Percentiles rank a stretch among this genome's conserved stretches.
Conservation (phyloP, 2,329 filamentous ascomycete genomes). For the Hymenoscyphus occultus region DNA sequence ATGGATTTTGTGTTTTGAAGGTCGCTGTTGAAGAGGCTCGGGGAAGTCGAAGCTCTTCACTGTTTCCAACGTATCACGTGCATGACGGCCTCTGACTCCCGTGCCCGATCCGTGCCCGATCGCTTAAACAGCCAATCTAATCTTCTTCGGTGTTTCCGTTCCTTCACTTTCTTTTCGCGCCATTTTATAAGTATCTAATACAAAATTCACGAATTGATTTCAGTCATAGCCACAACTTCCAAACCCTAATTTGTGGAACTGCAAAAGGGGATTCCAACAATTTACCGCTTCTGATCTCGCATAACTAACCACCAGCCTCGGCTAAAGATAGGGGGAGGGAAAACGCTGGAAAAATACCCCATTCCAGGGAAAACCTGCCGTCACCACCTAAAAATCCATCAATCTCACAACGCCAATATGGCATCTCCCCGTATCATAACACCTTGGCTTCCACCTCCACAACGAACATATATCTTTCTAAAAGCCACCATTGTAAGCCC, state of each 20-base stretch:
- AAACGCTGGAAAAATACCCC: neutral
- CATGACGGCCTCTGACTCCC: no score
- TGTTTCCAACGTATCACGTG: no score
- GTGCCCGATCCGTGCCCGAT: neutral
- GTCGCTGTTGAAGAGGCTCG: neutral
- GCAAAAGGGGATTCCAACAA: neutral
- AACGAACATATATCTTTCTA: conserved; percentile 31
- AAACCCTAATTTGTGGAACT: neutral
- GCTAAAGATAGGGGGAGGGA: conserved; percentile 2
- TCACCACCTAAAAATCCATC: neutral
- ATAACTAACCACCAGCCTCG: neutral
- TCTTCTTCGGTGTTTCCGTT: neutral
- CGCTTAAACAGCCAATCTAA: neutral
- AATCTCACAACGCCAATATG: neutral
- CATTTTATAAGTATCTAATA: conserved; percentile 2
- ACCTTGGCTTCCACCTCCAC: conserved; percentile 9
- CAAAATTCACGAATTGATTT: neutral
- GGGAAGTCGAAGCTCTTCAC: no score
- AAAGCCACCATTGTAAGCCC: conserved; percentile 46
- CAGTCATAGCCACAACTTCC: neutral
- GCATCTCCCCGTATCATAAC: neutral
- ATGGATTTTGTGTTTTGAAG: neutral
- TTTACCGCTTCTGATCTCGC: neutral
- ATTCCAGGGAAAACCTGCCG: neutral
- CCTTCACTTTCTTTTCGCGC: neutral